These are phyloP conservation scores for Ganoderma resinaceum DNA, from an alignment of 1,284 basidiomycete species.

Conservation along the genomic window DNA sequence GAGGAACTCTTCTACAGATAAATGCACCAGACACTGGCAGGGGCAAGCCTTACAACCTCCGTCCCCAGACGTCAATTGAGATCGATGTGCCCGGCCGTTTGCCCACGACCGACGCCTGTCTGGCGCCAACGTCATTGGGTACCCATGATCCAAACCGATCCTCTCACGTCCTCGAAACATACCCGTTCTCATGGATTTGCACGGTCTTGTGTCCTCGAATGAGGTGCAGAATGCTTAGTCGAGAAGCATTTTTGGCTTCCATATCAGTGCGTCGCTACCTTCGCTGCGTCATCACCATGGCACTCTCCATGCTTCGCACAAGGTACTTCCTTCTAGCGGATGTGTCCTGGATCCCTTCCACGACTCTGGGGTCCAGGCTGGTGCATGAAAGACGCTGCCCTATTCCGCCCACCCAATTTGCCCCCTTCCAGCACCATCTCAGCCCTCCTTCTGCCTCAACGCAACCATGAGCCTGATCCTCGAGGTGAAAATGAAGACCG, in stretches of 20 bases:
- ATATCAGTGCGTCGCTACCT: slow-evolving; percentile 2
- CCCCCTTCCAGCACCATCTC: not conserved
- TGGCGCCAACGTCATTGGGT: not conserved
- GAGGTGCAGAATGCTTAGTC: not conserved
- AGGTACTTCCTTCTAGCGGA: not conserved
- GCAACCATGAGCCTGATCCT: too few relatives aligned
- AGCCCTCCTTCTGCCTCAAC: not conserved
- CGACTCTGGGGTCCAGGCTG: too few relatives aligned
- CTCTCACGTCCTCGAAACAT: not conserved
- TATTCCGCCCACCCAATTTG: too few relatives aligned
- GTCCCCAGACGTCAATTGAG: not conserved
- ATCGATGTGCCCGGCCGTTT: not conserved
- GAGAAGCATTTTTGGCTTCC: not conserved
- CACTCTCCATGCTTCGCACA: not conserved
- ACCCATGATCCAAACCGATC: not conserved
- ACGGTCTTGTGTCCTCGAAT: not conserved
- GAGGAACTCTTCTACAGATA: not conserved
- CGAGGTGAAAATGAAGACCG: not conserved
- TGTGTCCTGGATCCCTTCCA: not conserved
- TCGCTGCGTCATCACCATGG: slow-evolving; percentile 6
- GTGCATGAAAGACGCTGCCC: too few relatives aligned
- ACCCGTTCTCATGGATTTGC: not conserved
- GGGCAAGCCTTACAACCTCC: not conserved
- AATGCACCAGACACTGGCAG: not conserved
- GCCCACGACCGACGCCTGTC: not conserved